Evolutionary conservation across 2,329 filamentous ascomycete genomes (phyloP).

Genomic region (Cordyceps tenuipes): DNA sequence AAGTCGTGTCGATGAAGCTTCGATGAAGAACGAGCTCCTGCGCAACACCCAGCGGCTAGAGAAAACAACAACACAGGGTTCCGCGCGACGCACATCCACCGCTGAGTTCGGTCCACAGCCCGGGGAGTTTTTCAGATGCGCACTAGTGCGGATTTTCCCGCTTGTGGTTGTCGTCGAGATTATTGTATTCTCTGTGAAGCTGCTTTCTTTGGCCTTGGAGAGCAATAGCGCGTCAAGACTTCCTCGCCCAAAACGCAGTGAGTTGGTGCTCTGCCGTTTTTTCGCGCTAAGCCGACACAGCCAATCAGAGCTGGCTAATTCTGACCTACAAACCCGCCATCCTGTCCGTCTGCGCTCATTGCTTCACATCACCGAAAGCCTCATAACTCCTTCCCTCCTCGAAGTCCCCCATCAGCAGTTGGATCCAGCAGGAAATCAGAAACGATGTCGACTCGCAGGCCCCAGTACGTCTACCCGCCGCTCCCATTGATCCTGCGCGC

Average conservation of each 20-base stretch:
- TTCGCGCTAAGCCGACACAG: constrained; percentile 21
- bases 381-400: constrained; percentile 17
- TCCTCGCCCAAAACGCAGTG: background rate
- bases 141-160: background rate
- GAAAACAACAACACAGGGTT: background rate
- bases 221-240: background rate
- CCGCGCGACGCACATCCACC: background rate
- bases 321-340: constrained; percentile 28
- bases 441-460: constrained; percentile 35
- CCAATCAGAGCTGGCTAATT: constrained; percentile 33
- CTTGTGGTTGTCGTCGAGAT: background rate
- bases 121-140: background rate
- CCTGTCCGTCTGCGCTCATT: constrained; percentile 18
- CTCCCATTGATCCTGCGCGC: background rate
- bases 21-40: background rate
- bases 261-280: constrained; percentile 18
- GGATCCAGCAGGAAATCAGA: constrained; percentile 21
- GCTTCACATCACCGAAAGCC: constrained; percentile 18
- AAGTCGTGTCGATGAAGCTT: background rate
- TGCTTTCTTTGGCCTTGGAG: background rate
- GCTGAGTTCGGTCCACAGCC: background rate
- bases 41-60: background rate
- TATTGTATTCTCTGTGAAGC: background rate
- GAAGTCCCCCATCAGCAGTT: constrained; percentile 18
- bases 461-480: constrained; percentile 29